A percentile compares a stretch with the other conserved stretches of the same genome.
phyloP scores from a whole-genome alignment of 2,329 filamentous ascomycete species.

The Ceratocystis lukuohia region DNA sequence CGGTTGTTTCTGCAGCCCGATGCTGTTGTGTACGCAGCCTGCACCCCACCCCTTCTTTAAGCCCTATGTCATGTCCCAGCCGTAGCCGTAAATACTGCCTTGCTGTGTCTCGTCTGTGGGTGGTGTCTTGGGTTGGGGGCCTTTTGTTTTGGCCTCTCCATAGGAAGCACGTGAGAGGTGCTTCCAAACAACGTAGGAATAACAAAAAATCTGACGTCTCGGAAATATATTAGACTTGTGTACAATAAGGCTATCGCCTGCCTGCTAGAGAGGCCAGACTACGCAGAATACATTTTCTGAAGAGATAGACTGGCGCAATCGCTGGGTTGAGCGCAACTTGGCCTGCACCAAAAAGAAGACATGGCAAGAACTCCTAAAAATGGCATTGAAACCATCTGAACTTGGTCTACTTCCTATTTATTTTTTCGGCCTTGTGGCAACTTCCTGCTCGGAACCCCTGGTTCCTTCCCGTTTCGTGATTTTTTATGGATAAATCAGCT shows the following conservation, averaged over 20 bases:
- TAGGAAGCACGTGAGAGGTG: no score
- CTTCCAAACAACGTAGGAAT: no score
- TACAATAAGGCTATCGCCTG: no score
- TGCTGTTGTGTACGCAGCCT: not conserved
- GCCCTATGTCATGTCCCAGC: not conserved
- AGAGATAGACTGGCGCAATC: no score
- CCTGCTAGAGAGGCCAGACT: no score
- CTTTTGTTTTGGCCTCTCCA: not conserved
- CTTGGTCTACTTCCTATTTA: not conserved
- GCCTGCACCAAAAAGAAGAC: not conserved
- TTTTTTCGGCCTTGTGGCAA: not conserved
- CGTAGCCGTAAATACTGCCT: not conserved
- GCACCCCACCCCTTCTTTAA: not conserved
- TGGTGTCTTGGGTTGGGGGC: not conserved
- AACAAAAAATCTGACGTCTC: no score
- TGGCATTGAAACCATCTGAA: not conserved
- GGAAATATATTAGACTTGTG: no score
- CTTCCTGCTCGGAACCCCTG: not conserved
- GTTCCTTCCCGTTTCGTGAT: slow-evolving; percentile 5
- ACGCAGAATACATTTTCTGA: no score
- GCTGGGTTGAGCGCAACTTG: no score
- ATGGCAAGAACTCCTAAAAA: not conserved
- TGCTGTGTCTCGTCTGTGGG: not conserved
- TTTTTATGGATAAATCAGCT: not conserved
- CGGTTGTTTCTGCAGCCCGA: not conserved